Evolutionary conservation across 495 filamentous ascomycete genomes (phyloP), one percentile per base, ranked within the genome.

Genomic region (Penicillium egyptiacum): DNA sequence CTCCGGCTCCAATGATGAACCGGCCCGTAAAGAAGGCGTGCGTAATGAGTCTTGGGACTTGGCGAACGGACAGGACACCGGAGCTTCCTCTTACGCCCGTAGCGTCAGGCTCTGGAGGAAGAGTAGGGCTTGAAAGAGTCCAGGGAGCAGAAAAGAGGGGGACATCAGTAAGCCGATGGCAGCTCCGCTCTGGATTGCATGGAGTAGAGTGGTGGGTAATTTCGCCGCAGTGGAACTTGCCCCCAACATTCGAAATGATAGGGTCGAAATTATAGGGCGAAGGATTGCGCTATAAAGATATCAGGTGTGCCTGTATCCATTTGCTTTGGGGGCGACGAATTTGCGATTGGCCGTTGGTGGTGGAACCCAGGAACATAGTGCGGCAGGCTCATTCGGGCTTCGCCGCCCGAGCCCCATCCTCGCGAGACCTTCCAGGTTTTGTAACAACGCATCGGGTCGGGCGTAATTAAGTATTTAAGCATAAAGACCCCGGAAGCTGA

Each of bases 391-490:
- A 11, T 35, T 50, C 30, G 50, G 51, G 28, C 52, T 17, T 4
- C 23, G 22, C 28, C 22, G 20, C 11, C 19, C n/a, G 40, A 53
- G 52, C 52, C 52, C 45, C 52, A 55, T 22, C 28, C 41, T 28
- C 31, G 35, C 22, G 6, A 6, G 31, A 20, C 4, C 25, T 14
- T 40, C 39, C 26, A 22, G 10, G 37, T 1, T 2, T 43, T 28
- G 4, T 41, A n/a, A 17, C 30, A 42, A 22, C n/a, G 44, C 30
- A 33, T 16, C 14, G 16, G 30, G 42, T 42, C n/a, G 26, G 26
- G 26, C 26, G 26, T 7, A 28, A 8, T 28, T 28, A 28, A 28
- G 50, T 53, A 58, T 50, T 48, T 54, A 55, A 55, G 37, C 35
- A 40, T 40, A 17, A 4, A 26, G 2, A 3, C 23, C 44, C 56